Percentiles rank a stretch among this genome's conserved stretches.
Conservation (phyloP, 1,139 yeast genomes). For the Scheffersomyces quercinus region DNA sequence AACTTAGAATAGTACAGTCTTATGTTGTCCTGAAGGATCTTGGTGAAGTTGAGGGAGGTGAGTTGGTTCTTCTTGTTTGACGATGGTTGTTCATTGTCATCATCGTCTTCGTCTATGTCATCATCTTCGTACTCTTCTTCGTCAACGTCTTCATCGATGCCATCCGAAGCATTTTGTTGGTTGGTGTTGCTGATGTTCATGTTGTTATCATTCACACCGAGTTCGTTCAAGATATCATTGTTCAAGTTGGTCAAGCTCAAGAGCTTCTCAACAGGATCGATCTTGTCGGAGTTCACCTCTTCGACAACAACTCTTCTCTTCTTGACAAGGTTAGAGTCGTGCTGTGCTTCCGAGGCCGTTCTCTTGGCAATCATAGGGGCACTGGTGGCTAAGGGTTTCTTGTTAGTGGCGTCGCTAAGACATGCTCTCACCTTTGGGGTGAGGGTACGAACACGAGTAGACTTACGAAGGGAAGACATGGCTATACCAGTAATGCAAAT, state of each 20-base stretch:
- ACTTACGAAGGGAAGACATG: constrained; percentile 30
- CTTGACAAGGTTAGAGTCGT: not conserved
- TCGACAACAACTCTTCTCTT: constrained; percentile 1
- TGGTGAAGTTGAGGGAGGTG: constrained; percentile 35
- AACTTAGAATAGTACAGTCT: constrained; percentile 32
- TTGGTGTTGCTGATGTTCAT: constrained; percentile 5
- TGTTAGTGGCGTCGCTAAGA: constrained; percentile 10
- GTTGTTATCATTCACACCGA: constrained; percentile 16
- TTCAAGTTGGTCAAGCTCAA: constrained; percentile 38
- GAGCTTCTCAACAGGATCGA: constrained; percentile 48
- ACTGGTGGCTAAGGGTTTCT: constrained; percentile 11
- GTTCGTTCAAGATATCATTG: constrained; percentile 28
- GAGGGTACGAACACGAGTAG: constrained; percentile 28
- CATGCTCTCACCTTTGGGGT: constrained; percentile 18
- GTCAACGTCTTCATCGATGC: constrained; percentile 6
- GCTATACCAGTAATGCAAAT: too few relatives aligned
- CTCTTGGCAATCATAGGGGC: constrained; percentile 4
- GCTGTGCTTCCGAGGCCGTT: constrained; percentile 4
- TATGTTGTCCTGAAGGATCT: constrained; percentile 42
- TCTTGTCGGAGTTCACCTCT: constrained; percentile 27
- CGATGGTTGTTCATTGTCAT: constrained; percentile 8
- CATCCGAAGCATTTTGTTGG: not conserved
- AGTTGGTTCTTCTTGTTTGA: constrained; percentile 9
- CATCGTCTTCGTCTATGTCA: constrained; percentile 1
- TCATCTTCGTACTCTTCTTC: constrained; percentile 1